These are phyloP conservation scores for Coffea humblotiana DNA, from an alignment of 305 asterid species.

Conservation along the genomic window DNA sequence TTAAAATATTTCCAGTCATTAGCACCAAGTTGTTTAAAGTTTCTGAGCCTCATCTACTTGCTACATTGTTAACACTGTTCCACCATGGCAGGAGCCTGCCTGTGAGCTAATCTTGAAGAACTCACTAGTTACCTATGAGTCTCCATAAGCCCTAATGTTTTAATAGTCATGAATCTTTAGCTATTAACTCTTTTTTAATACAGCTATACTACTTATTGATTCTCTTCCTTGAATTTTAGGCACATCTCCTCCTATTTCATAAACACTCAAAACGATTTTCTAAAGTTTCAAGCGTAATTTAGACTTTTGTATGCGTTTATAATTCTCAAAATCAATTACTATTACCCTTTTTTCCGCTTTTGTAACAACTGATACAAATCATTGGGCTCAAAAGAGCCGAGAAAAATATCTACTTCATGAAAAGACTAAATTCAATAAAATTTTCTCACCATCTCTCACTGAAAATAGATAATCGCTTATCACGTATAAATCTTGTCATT, in stretches of 20 bases:
- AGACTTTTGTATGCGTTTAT: too few species aligned
- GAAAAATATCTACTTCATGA: background rate
- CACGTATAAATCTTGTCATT: background rate
- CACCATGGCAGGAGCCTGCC: background rate
- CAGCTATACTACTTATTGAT: too few species aligned
- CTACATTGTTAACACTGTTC: background rate
- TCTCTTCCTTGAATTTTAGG: too few species aligned
- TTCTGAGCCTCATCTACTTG: background rate
- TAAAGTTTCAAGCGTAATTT: too few species aligned
- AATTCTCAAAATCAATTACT: too few species aligned
- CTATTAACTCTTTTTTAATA: too few species aligned
- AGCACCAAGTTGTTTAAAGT: constrained; percentile 18
- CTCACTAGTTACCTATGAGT: constrained; percentile 3
- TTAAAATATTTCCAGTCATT: background rate
- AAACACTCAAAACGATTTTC: too few species aligned
- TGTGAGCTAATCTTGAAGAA: constrained; percentile 17
- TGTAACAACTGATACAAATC: background rate
- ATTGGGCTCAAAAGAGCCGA: background rate
- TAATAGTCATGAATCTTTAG: background rate
- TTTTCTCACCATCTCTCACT: background rate
- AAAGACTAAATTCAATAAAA: background rate
- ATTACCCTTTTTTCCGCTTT: too few species aligned
- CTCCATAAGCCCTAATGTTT: too few species aligned
- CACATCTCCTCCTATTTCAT: too few species aligned
- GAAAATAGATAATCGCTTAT: background rate